These are phyloP conservation scores for Leccinum disarticulatum DNA, from an alignment of 768 basidiomycete species.

Conservation along the genomic window DNA sequence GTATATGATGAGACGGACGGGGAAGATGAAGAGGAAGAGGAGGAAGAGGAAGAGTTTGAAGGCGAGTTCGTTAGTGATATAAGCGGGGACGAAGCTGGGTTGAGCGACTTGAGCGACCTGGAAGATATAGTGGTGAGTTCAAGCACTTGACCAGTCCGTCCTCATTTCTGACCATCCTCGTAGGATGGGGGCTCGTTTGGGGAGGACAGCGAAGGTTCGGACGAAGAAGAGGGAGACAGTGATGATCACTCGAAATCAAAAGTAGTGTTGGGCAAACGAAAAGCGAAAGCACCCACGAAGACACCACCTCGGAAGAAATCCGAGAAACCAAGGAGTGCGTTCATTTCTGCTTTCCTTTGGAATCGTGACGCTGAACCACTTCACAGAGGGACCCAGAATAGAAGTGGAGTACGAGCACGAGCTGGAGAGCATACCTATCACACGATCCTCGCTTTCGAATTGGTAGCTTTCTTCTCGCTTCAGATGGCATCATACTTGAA, in stretches of 20 bases:
- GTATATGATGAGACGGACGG: slow-evolving; percentile 56
- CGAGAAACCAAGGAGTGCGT: slow-evolving; percentile 65
- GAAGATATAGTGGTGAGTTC: slow-evolving; percentile 65
- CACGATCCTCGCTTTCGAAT: slow-evolving; percentile 49
- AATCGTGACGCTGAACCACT: slow-evolving; percentile 13
- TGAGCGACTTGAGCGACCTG: slow-evolving; percentile 50
- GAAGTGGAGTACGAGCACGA: slow-evolving; percentile 98
- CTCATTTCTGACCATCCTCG: slow-evolving; percentile 20
- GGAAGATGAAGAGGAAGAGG: slow-evolving; percentile 46
- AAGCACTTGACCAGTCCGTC: background rate
- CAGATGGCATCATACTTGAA: background rate
- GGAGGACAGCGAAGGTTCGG: slow-evolving; percentile 44
- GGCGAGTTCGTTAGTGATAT: slow-evolving; percentile 59
- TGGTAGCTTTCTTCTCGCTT: slow-evolving; percentile 41
- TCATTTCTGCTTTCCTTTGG: background rate
- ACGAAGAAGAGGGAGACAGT: slow-evolving; percentile 39
- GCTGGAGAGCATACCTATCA: slow-evolving; percentile 64
- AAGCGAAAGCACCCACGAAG: slow-evolving; percentile 44
- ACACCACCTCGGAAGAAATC: slow-evolving; percentile 51
- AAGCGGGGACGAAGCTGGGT: slow-evolving; percentile 47
- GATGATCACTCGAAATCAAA: slow-evolving; percentile 44
- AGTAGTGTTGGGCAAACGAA: slow-evolving; percentile 66
- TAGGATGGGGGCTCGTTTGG: slow-evolving; percentile 38
- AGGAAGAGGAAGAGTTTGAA: slow-evolving; percentile 49
- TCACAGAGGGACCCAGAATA: slow-evolving; percentile 71